A percentile compares a stretch with the other conserved stretches of the same genome.
Conservation (phyloP, 345 rosid genomes). For the Arabis hirsuta region DNA sequence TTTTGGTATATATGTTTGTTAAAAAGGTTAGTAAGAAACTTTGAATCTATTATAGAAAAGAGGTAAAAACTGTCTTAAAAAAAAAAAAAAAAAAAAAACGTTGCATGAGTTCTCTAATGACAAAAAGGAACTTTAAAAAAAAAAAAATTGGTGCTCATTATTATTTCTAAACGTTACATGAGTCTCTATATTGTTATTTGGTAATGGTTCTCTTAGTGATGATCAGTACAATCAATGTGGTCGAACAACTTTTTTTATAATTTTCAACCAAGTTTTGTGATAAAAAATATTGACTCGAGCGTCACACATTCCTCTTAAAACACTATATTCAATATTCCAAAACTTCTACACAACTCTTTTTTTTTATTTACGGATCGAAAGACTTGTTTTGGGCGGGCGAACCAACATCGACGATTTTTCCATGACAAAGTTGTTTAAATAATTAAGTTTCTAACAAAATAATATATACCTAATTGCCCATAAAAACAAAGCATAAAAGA, state of each 20-base stretch:
- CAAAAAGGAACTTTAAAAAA: too few relatives aligned
- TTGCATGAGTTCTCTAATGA: too few relatives aligned
- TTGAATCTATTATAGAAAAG: not conserved
- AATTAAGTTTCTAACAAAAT: not conserved
- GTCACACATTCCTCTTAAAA: too few relatives aligned
- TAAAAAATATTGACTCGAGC: too few relatives aligned
- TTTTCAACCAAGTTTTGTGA: too few relatives aligned
- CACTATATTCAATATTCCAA: too few relatives aligned
- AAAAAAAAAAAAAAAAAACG: too few relatives aligned
- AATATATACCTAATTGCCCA: not conserved
- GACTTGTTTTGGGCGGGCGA: not conserved
- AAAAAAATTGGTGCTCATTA: not conserved
- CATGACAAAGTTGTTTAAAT: not conserved
- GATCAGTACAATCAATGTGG: not conserved
- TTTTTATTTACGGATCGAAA: not conserved
- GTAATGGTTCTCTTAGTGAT: not conserved
- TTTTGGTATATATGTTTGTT: not conserved
- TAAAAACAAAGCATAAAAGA: not conserved
- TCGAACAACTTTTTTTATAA: too few relatives aligned
- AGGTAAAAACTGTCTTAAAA: not conserved
- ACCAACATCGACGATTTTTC: not conserved
- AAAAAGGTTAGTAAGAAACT: not conserved
- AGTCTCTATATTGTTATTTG: not conserved
- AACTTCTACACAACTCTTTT: too few relatives aligned
- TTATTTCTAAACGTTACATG: not conserved